Base-by-base conservation (phyloP, 1,139 yeast genomes). In the Pichia sp. region DNA sequence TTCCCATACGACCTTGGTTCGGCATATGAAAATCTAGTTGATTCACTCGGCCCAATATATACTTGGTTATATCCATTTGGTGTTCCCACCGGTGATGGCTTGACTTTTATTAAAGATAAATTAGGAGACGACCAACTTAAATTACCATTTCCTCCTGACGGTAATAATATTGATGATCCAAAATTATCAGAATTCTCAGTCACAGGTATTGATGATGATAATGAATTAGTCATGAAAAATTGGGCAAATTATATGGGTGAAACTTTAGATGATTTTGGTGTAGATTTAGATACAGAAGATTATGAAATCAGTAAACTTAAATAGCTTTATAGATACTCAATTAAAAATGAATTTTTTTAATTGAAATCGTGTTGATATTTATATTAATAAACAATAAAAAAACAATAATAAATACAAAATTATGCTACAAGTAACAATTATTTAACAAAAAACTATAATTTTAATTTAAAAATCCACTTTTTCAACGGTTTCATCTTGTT, bases 111-210 rank as follows among this genome's bases (percentile, higher is more conserved):
- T 9, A 79, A 75, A 55, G 79, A 79, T 55, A 86, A 70, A 52
- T 64, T 71, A 4, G 66, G 67, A 43, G 78, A 76, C 33, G 92
- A 84, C 61, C 78, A 82, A 56, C 62, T 83, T 47, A 74, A 77
- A 4, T 67, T 83, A 51, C 94, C 89, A 1, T 88, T 96, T 95
- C 96, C 96, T 0, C 94, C 95, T 2, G 96, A 87, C 68, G 89
- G 88, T 3, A 80, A 81, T 0, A 74, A 79, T 57, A 48, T 47
- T 33, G 58, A 53, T 18, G 55, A 56, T 29, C 74, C 54, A 25
- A 40, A 44, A 7, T 41, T 41, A 30, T 36, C 25, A 26, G 32
- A 34, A 2, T 18, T 25, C 0, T 39, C 42, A n/a, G 26, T 27
- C 4, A 26, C 34, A 3, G 38, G 43, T 3, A 39, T 28, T 27